Base-by-base conservation (phyloP, 192 early-diverging fungal species). In the Linnemannia hyalina region DNA sequence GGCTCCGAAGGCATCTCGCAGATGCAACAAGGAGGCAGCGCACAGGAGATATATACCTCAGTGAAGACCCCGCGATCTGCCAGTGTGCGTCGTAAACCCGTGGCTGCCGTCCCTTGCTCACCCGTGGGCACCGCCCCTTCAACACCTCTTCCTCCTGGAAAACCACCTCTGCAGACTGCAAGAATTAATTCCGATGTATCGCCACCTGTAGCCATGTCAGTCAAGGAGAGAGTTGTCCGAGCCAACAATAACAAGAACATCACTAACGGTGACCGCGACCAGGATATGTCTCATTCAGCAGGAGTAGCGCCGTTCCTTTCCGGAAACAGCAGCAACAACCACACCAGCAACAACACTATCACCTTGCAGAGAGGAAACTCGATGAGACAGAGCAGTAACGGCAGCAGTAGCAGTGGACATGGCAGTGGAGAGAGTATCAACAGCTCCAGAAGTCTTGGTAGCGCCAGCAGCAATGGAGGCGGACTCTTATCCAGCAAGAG, bases 31-130 rank as follows among this genome's bases (percentile, higher is more conserved):
- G 41, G n/a, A 60, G 41, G 35, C 6, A 42, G 18, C 16, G 8
- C 3, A 26, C 78, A 29, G 23, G 52, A 23, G 13, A 32, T 15
- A 65, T 65, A 65, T 65, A 35, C 60, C 26, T 11, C 60, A 65
- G 29, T 65, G 10, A 65, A 10, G 29, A 73, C 55, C 16, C 69
- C 38, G 26, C 70, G 78, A 10, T 26, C 70, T 46, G 52, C 23
- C 23, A 73, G 70, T 38, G 46, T 80, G 55, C 40, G 78, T 29
- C 36, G 78, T 46, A 80, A 80, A 46, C 41, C 70, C 8, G 78
- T 73, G 23, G 46, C 77, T 23, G 54, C 55, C 22, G 32, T 57
- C 8, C 3, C 68, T 20, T 32, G 22, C 32, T 42, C 47, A 23
- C 41, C 77, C 11, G n/a, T 68, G 23, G 10, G 55, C 36, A 46